These are phyloP conservation scores for Dillenia suffruticosa DNA, from an alignment of 164 flowering plant species.

Conservation along the genomic window DNA sequence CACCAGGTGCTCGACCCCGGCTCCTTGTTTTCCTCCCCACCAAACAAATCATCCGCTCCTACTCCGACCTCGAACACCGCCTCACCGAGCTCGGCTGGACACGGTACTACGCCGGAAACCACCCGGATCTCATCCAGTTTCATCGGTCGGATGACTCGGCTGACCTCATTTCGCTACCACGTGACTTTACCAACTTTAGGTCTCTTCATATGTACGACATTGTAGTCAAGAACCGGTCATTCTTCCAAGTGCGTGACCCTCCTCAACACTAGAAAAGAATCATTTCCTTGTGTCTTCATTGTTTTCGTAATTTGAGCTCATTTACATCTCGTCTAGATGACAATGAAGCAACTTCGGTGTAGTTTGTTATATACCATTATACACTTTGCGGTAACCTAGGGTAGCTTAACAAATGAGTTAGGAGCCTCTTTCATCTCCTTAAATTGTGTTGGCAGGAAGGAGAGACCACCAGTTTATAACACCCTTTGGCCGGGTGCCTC, in stretches of 20 bases:
- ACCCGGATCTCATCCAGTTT: constrained; percentile 36
- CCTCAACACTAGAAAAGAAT: no score
- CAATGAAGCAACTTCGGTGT: no score
- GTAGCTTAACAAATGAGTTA: no score
- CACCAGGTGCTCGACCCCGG: constrained; percentile 52
- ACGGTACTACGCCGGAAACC: constrained; percentile 19
- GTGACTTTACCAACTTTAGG: constrained; percentile 31
- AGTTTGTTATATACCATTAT: no score
- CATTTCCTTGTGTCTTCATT: no score
- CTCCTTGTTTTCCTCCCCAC: constrained; percentile 41
- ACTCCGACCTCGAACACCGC: constrained; percentile 39
- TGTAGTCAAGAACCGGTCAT: constrained; percentile 56
- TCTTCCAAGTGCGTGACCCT: constrained; percentile 47
- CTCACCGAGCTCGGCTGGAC: constrained; percentile 47
- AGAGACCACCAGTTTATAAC: no score
- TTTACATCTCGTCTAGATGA: no score
- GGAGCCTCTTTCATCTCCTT: no score
- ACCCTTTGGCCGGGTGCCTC: no score
- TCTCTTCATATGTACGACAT: constrained; percentile 52
- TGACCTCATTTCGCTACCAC: constrained; percentile 46
- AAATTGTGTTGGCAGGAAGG: no score
- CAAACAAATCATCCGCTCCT: constrained; percentile 38
- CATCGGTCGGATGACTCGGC: constrained; percentile 30
- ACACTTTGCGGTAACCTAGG: no score
- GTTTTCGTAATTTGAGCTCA: no score